A percentile compares a stretch with the other conserved stretches of the same genome.
phyloP scores from a whole-genome alignment of 202 grass and related monocot species.

The Schoenoplectus tabernaemontani region DNA sequence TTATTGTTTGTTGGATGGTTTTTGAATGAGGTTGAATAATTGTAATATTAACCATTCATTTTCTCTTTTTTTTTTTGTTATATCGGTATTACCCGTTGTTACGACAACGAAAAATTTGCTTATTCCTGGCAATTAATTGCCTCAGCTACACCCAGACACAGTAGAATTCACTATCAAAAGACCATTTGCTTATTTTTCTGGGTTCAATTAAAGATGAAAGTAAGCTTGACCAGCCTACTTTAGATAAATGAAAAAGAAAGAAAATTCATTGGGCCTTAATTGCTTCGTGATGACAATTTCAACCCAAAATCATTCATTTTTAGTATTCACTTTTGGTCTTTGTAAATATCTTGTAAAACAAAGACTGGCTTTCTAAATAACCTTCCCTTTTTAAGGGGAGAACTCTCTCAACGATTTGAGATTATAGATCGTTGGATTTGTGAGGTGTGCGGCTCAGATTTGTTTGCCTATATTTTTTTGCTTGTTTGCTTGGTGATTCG shows the following conservation, averaged over 20 bases:
- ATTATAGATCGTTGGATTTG: too few relatives aligned
- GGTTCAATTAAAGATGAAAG: too few relatives aligned
- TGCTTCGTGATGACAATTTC: background rate
- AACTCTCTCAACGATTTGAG: too few relatives aligned
- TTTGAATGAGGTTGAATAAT: background rate
- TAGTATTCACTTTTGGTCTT: background rate
- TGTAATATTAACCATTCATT: background rate
- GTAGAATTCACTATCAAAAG: background rate
- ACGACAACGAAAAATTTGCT: background rate
- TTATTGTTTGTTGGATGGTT: background rate
- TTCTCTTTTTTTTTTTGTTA: background rate
- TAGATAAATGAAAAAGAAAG: too few relatives aligned
- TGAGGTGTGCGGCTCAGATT: too few relatives aligned
- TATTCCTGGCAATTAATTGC: background rate
- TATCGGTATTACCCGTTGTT: too few relatives aligned
- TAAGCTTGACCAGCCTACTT: too few relatives aligned
- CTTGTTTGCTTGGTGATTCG: too few relatives aligned
- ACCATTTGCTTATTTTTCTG: too few relatives aligned
- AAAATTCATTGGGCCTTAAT: background rate
- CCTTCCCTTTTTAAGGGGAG: too few relatives aligned
- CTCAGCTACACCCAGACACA: background rate
- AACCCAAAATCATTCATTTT: background rate
- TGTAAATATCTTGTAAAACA: background rate
- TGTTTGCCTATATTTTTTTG: too few relatives aligned
- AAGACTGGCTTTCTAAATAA: too few relatives aligned